Percentiles rank a stretch among this genome's conserved stretches.
These are phyloP conservation scores for Ceratocystis eucalypticola DNA, from an alignment of 2,329 filamentous ascomycete species.

Conservation along the genomic window DNA sequence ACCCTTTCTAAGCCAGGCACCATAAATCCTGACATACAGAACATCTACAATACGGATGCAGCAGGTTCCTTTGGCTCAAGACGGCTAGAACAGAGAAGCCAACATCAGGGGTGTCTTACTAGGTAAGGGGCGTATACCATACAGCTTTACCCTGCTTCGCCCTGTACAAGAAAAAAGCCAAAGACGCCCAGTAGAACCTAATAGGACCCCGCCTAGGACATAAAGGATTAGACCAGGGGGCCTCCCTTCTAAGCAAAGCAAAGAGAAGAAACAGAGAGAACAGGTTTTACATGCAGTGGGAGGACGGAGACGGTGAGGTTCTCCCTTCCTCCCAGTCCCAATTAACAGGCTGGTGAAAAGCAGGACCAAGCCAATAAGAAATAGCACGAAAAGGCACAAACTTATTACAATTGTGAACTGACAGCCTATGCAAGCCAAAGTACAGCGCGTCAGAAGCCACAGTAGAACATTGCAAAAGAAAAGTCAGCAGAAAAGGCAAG, in stretches of 20 bases:
- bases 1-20: not conserved
- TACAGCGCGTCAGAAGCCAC: not conserved
- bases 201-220: conserved; percentile 3
- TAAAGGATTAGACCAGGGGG: not conserved
- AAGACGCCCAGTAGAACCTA: not conserved
- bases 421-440: too few species aligned
- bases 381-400: not conserved
- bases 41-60: not conserved
- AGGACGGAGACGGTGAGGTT: not conserved
- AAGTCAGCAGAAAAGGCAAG: not conserved
- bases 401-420: too few species aligned
- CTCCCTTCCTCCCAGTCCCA: not conserved
- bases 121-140: not conserved
- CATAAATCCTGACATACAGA: not conserved
- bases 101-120: not conserved
- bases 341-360: not conserved
- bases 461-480: not conserved
- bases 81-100: not conserved
- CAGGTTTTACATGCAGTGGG: not conserved
- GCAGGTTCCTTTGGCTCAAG: not conserved
- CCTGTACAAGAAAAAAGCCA: not conserved
- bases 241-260: not conserved
- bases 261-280: conserved; percentile 7
- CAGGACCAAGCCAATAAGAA: not conserved
- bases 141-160: not conserved